Evolutionary conservation across 2,329 filamentous ascomycete species (phyloP).

Genomic region (Spiromastix sp.): DNA sequence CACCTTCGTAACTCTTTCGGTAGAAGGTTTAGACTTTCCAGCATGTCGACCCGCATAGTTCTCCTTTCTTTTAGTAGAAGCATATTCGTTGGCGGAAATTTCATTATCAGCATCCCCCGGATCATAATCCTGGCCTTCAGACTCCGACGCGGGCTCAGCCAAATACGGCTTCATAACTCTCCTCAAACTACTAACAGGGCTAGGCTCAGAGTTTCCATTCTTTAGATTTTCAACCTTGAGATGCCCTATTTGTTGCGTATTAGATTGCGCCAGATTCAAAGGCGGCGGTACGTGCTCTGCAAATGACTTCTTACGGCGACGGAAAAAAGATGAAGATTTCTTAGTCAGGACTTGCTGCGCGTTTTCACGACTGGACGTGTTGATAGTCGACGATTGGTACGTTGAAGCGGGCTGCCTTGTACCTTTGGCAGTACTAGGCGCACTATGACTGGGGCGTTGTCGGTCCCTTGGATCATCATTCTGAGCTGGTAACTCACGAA

Average conservation of each 20-base stretch:
- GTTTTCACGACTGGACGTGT: slow-evolving; percentile 22
- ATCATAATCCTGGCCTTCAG: slow-evolving; percentile 11
- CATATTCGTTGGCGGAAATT: too few species aligned
- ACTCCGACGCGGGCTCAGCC: slow-evolving; percentile 17
- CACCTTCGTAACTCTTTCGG: slow-evolving; percentile 4
- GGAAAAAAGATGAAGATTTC: slow-evolving; percentile 90
- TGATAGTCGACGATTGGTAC: slow-evolving; percentile 12
- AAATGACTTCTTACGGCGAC: slow-evolving; percentile 82
- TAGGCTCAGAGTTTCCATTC: slow-evolving; percentile 31
- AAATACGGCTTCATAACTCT: slow-evolving; percentile 84
- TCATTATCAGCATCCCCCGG: not conserved
- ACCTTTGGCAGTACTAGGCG: slow-evolving; percentile 15
- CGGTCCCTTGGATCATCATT: slow-evolving; percentile 4
- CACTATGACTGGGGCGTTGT: slow-evolving; percentile 7
- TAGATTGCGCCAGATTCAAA: slow-evolving; percentile 35
- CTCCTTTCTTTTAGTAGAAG: too few species aligned
- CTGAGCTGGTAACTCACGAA: slow-evolving; percentile 1
- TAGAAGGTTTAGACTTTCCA: not conserved
- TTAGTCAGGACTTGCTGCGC: slow-evolving; percentile 58
- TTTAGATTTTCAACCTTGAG: slow-evolving; percentile 12
- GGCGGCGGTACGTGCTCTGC: slow-evolving; percentile 52
- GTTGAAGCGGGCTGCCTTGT: slow-evolving; percentile 18
- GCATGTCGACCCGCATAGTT: too few species aligned
- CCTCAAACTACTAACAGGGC: slow-evolving; percentile 68
- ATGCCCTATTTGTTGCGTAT: slow-evolving; percentile 24